Base-by-base conservation (phyloP, 768 basidiomycete species). In the Lentinula guzmanii region DNA sequence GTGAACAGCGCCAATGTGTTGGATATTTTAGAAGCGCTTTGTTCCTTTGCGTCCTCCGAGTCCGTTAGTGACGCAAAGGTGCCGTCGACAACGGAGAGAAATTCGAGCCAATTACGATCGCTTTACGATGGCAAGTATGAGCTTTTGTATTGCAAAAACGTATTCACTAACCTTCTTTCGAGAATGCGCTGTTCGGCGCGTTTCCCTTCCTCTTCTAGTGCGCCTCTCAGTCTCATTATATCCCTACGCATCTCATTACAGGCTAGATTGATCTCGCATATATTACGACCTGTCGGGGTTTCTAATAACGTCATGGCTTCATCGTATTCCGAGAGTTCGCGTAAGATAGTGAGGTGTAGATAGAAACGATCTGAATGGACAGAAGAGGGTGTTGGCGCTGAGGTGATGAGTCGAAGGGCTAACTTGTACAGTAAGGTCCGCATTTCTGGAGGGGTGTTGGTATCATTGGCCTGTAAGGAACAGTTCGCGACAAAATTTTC, bases 71-170 rank as follows among this genome's bases (percentile, higher is more conserved):
- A 70, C 42, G 74, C 71, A 64, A 93, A 86, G 8, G 86, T 79
- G 1, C 84, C 85, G 63, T 93, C 87, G 5, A 93, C 72, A 21
- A 93, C 73, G 5, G 90, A 82, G 46, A 91, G 70, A 69, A 93
- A 92, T 67, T 92, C 91, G 5, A 91, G 77, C 92, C 93, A 94
- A 67, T 93, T 93, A 41, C 90, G 87, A 67, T 93, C 89, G 41
- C 91, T 86, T 48, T 61, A 43, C 6, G 46, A 11, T 24, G 41
- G 10, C 28, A 52, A 31, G 24, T 34, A 52, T 31, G 24, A 41
- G 41, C 24, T 34, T 37, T 28, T 54, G 9, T 41, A 50, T n/a
- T 7, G 57, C n/a, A 37, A 48, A 34, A 34, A 70, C 83, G 64
- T 52, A 18, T 41, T 33, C 37, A 56, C 55, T 33, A 13, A 89